A percentile compares a stretch with the other conserved stretches of the same genome.
Evolutionary conservation across 2,329 filamentous ascomycete genomes (phyloP).

Genomic region (Cladobotryum mycophilum): DNA sequence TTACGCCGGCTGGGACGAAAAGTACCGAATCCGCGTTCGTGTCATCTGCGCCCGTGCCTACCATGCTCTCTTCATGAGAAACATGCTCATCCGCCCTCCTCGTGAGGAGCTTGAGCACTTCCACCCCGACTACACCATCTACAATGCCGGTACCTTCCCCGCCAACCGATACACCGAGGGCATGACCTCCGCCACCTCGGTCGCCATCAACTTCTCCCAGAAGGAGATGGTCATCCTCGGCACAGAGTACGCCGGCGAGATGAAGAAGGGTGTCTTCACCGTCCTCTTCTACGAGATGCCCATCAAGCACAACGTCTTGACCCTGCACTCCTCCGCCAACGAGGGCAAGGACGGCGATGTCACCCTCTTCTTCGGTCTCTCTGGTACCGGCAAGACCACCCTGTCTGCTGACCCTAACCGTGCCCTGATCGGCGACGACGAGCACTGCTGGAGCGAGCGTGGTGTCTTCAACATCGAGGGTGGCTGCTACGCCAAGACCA

Average conservation of each 20-base stretch:
- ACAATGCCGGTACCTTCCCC: conserved; percentile 97
- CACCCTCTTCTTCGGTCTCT: conserved; percentile 98
- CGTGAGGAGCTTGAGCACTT: conserved; percentile 92
- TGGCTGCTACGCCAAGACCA: conserved; percentile 98
- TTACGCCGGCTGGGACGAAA: conserved; percentile 96
- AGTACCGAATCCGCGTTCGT: conserved; percentile 94
- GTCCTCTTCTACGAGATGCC: conserved; percentile 99
- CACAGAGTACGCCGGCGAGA: conserved; percentile 85
- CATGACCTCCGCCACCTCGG: conserved; percentile 97
- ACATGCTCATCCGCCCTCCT: conserved; percentile 97
- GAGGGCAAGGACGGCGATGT: conserved; percentile 93
- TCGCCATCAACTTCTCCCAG: conserved; percentile 97
- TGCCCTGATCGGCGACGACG: conserved; percentile 92
- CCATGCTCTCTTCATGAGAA: conserved; percentile 99
- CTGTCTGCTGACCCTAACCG: conserved; percentile 96
- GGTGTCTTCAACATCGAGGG: conserved; percentile 99
- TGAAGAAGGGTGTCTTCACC: conserved; percentile 96
- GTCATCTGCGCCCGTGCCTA: conserved; percentile 98
- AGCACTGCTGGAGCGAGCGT: conserved; percentile 98
- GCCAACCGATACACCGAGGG: conserved; percentile 97
- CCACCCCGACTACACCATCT: conserved; percentile 99
- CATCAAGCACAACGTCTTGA: conserved; percentile 98
- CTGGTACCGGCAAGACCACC: conserved; percentile 97
- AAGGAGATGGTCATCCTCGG: conserved; percentile 99
- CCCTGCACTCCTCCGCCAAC: conserved; percentile 97